A percentile compares a stretch with the other conserved stretches of the same genome.
Evolutionary conservation across 331 rosid species (phyloP).

Genomic region (Arachis monticola): DNA sequence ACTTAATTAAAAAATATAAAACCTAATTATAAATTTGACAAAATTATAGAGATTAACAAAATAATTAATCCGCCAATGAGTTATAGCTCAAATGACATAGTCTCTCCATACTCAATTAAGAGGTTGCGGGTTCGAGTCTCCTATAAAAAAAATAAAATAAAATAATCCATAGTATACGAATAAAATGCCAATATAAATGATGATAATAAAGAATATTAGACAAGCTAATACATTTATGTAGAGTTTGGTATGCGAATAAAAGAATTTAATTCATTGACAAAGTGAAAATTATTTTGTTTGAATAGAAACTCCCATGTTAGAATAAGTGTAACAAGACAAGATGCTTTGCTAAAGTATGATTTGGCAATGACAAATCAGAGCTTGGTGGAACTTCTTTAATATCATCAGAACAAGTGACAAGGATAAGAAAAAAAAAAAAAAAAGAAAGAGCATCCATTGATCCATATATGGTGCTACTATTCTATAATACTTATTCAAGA

Average conservation of each 20-base stretch:
- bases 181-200: too few species aligned
- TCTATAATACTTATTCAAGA: slow-evolving; percentile 43
- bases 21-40: too few species aligned
- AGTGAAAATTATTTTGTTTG: slow-evolving; percentile 11
- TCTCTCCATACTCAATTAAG: too few species aligned
- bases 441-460: slow-evolving; percentile 30
- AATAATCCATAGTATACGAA: too few species aligned
- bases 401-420: not conserved
- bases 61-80: too few species aligned
- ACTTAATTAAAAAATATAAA: too few species aligned
- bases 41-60: too few species aligned
- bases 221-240: not conserved
- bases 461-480: slow-evolving; percentile 33
- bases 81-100: too few species aligned
- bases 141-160: too few species aligned
- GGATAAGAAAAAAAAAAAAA: slow-evolving; percentile 41
- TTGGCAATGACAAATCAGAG: slow-evolving; percentile 35
- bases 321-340: slow-evolving; percentile 34
- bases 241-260: slow-evolving; percentile 20
- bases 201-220: too few species aligned
- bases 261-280: not conserved
- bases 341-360: slow-evolving; percentile 40
- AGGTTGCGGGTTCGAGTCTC: too few species aligned
- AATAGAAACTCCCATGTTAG: slow-evolving; percentile 22
- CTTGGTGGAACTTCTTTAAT: slow-evolving; percentile 45